Conservation (phyloP, 1,284 basidiomycete genomes). For the Vanrija sp. region DNA sequence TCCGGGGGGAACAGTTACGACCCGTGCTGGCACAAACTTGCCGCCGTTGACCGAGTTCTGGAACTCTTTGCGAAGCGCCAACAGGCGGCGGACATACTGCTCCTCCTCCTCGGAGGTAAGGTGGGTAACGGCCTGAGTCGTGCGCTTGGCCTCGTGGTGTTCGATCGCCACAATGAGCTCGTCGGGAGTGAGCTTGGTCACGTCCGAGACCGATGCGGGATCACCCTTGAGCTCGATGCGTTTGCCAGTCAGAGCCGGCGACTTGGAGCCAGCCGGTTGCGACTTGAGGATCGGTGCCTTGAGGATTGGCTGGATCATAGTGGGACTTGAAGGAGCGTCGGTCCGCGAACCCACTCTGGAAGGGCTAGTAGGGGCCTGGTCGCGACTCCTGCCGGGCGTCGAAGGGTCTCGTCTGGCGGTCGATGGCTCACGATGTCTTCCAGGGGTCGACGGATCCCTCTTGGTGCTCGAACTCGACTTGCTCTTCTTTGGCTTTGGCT, state of each 20-base stretch:
- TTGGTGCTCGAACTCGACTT: slow-evolving; percentile 8
- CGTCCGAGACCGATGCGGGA: slow-evolving; percentile 22
- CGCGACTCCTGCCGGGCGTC: too few relatives aligned
- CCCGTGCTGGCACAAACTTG: slow-evolving; percentile 47
- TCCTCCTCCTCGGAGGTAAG: slow-evolving; percentile 51
- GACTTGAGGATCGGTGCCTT: not conserved
- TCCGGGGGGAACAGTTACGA: slow-evolving; percentile 42
- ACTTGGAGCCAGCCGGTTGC: slow-evolving; percentile 8
- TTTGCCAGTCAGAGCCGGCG: slow-evolving; percentile 43
- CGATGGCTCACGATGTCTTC: not conserved
- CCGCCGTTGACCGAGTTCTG: slow-evolving; percentile 43
- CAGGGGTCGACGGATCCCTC: slow-evolving; percentile 12
- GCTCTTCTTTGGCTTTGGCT: slow-evolving; percentile 26
- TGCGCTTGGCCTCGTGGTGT: slow-evolving; percentile 45
- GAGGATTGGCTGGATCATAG: not conserved
- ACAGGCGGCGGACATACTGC: slow-evolving; percentile 49
- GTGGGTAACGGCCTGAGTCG: slow-evolving; percentile 44
- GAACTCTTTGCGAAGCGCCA: slow-evolving; percentile 50
- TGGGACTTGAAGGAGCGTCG: too few relatives aligned
- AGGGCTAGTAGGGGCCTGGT: too few relatives aligned
- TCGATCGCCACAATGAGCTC: slow-evolving; percentile 51
- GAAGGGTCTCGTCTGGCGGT: too few relatives aligned
- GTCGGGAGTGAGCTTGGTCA: slow-evolving; percentile 49
- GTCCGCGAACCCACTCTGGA: too few relatives aligned
- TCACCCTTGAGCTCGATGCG: slow-evolving; percentile 31